Evolutionary conservation across 1,139 yeast species (phyloP).

Genomic region (Keqinozyma sinolaborantium): DNA sequence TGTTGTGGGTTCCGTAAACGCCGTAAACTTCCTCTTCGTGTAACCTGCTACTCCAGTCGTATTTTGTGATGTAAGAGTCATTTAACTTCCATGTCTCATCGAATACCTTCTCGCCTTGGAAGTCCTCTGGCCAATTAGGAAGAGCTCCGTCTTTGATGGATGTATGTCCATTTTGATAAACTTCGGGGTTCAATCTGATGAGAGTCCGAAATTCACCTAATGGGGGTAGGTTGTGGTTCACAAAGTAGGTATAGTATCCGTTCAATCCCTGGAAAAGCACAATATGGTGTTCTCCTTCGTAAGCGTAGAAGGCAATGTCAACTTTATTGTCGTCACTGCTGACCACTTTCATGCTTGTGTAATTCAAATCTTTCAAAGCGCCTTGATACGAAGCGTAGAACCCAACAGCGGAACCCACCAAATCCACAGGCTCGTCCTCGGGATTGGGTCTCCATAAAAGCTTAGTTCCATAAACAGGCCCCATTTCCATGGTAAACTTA

Average conservation of each 20-base stretch:
- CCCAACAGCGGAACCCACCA: conserved; percentile 6
- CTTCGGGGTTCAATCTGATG: conserved; percentile 6
- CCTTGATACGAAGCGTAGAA: conserved; percentile 7
- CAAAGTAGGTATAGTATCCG: conserved; percentile 10
- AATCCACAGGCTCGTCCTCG: conserved; percentile 7
- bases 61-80: conserved; percentile 6
- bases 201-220: conserved; percentile 10
- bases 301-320: conserved; percentile 5
- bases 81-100: conserved; percentile 5
- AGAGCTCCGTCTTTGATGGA: conserved; percentile 7
- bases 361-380: conserved; percentile 4
- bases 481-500: conserved; percentile 7
- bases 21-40: conserved; percentile 9
- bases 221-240: conserved; percentile 7
- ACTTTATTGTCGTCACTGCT: conserved; percentile 3
- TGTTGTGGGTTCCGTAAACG: conserved; percentile 5
- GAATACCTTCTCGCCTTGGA: conserved; percentile 4
- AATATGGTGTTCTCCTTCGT: conserved; percentile 8
- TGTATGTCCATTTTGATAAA: conserved; percentile 8
- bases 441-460: conserved; percentile 5
- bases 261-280: conserved; percentile 8
- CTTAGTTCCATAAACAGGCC: conserved; percentile 5
- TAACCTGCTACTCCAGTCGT: conserved; percentile 8
- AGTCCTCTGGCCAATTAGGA: conserved; percentile 8
- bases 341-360: conserved; percentile 4